Conservation (phyloP, 129 eudicot species). For the Flaveria ramosissima region DNA sequence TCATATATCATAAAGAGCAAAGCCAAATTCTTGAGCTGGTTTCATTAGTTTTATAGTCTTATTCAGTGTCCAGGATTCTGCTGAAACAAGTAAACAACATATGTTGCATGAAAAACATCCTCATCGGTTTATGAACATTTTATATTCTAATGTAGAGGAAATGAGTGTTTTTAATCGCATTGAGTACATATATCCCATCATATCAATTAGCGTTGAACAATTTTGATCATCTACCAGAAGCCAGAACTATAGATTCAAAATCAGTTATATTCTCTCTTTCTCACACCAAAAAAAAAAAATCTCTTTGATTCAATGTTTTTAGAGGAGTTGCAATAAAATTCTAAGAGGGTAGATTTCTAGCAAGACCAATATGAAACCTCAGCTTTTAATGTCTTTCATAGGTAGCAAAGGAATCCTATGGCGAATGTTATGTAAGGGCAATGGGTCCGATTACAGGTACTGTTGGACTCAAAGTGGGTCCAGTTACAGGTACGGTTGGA, state of each 20-base stretch:
- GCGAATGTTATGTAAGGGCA: background rate
- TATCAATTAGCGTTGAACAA: background rate
- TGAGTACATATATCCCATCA: background rate
- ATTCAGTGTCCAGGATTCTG: conserved; percentile 37
- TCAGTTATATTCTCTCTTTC: too few relatives aligned
- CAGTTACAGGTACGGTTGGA: conserved; percentile 14
- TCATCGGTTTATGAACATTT: conserved; percentile 17
- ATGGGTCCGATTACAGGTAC: conserved; percentile 24
- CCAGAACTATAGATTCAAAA: too few relatives aligned
- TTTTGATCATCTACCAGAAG: too few relatives aligned
- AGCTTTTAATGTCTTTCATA: conserved; percentile 5
- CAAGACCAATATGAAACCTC: conserved; percentile 1
- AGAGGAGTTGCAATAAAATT: too few relatives aligned
- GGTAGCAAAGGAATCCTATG: conserved; percentile 39
- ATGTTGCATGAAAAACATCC: conserved; percentile 32
- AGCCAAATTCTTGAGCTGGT: conserved; percentile 20
- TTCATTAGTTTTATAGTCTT: conserved; percentile 32
- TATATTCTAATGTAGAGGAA: conserved; percentile 29
- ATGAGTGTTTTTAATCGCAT: conserved; percentile 13
- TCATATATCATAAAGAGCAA: conserved; percentile 15
- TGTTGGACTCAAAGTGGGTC: conserved; percentile 21
- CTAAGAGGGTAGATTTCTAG: too few relatives aligned
- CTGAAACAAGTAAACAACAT: conserved; percentile 32
- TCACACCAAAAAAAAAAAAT: too few relatives aligned
- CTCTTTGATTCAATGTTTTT: too few relatives aligned